phyloP scores from a whole-genome alignment of 2,329 filamentous ascomycete genomes.

The Fusarium heterosporum region DNA sequence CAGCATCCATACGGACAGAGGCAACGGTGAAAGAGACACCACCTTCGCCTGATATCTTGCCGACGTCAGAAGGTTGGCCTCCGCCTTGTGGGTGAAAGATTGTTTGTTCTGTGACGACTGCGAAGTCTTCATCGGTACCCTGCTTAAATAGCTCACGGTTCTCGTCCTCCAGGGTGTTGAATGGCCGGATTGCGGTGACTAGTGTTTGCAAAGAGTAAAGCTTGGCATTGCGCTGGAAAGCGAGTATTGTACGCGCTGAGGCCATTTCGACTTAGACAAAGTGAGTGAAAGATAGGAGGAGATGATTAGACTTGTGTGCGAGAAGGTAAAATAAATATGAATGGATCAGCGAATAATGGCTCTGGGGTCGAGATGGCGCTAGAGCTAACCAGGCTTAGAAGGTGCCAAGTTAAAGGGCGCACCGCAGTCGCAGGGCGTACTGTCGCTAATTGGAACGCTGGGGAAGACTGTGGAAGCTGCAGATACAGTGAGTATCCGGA shows the following conservation, averaged over 20 bases:
- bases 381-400: not conserved
- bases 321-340: not conserved
- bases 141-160: slow-evolving; percentile 70
- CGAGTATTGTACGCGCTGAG: slow-evolving; percentile 48
- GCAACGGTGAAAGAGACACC: slow-evolving; percentile 61
- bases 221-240: slow-evolving; percentile 59
- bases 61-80: slow-evolving; percentile 77
- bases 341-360: not conserved
- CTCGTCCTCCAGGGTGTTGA: slow-evolving; percentile 61
- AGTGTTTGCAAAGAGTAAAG: slow-evolving; percentile 57
- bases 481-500: no score
- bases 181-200: slow-evolving; percentile 61
- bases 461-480: not conserved
- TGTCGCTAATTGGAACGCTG: not conserved
- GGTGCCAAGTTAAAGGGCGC: not conserved
- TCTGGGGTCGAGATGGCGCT: not conserved
- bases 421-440: slow-evolving; percentile 1
- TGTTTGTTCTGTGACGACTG: slow-evolving; percentile 72
- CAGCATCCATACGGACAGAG: slow-evolving; percentile 66
- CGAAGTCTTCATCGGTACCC: slow-evolving; percentile 61
- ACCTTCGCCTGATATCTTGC: slow-evolving; percentile 59
- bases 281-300: no score
- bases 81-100: slow-evolving; percentile 82
- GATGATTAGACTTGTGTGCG: not conserved
- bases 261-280: slow-evolving; percentile 25